Evolutionary conservation across 2,329 filamentous ascomycete genomes (phyloP).

Genomic region (Fusarium aywerte): DNA sequence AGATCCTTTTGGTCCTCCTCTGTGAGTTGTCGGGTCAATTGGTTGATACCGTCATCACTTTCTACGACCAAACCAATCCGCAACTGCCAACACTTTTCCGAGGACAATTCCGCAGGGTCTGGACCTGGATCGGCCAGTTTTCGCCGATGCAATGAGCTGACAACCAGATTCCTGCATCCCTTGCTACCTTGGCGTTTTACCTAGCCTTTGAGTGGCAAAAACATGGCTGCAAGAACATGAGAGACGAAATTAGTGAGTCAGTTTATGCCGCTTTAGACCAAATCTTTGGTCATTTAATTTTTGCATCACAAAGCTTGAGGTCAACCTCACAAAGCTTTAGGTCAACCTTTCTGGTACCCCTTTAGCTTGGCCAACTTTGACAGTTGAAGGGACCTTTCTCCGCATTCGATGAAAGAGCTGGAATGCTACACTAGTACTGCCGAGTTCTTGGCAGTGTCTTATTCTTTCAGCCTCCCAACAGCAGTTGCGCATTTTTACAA

Average conservation of each 20-base stretch:
- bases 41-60: slow-evolving; percentile 1
- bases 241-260: too few relatives aligned
- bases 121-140: slow-evolving; percentile 17
- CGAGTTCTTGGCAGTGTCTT: slow-evolving; percentile 36
- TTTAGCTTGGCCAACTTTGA: slow-evolving; percentile 9
- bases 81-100: slow-evolving; percentile 20
- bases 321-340: too few relatives aligned
- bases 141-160: slow-evolving; percentile 30
- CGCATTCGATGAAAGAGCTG: slow-evolving; percentile 12
- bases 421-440: slow-evolving; percentile 28
- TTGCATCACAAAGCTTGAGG: too few relatives aligned
- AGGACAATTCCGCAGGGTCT: slow-evolving; percentile 4
- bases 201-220: not conserved
- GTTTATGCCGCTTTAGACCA: too few relatives aligned
- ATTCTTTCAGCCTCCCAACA: not conserved
- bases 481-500: slow-evolving; percentile 5
- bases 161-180: slow-evolving; percentile 20
- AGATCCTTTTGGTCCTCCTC: slow-evolving; percentile 61
- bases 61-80: slow-evolving; percentile 20
- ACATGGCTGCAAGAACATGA: too few relatives aligned
- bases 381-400: slow-evolving; percentile 15
- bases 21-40: slow-evolving; percentile 46
- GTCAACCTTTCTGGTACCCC: too few relatives aligned
- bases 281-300: too few relatives aligned
- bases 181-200: slow-evolving; percentile 7